Evolutionary conservation across 495 filamentous ascomycete genomes (phyloP), one percentile per base, ranked within the genome.

Genomic region (Annulohypoxylon bovei): DNA sequence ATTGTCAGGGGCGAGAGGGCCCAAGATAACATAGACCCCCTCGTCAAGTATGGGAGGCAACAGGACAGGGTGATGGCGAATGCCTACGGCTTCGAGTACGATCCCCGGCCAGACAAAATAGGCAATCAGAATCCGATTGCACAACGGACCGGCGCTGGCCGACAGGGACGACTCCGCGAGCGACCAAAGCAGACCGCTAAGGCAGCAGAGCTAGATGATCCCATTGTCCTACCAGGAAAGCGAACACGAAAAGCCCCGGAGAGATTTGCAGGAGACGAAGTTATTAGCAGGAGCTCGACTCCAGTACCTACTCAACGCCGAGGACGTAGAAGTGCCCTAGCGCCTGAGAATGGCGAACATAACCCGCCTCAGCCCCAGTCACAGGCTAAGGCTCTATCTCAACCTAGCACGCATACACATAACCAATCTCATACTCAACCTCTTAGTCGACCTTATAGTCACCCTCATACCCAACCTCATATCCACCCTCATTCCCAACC

Each of bases 21-120:
- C n/a, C 62, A 71, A 16, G 76, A 78, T n/a, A 76, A 75, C 0
- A 72, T 12, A 14, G 60, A 79, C 44, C 62, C 78, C 5, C 68
- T 78, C 28, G 73, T 79, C n/a, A 65, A 65, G 32, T 81, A 80
- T 53, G 71, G 76, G 55, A 67, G 73, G 37, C 75, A 80, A 9
- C 77, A 84, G 55, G 83, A 85, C 58, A 77, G 71, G 47, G 75
- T 84, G 42, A 78, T 81, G 79, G 82, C 82, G 2, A 72, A 77
- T 39, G 76, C 71, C 14, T 83, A 83, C 59, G 79, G 77, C 4
- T 85, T 85, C 70, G 82, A 84, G 50, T 80, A 83, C 62, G 80
- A 84, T 40, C 71, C 73, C 1, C 76, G 78, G 18, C 70, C 77
- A 1, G 71, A 75, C 28, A 78, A 70, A 47, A 68, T 84, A 14